Evolutionary conservation across 2,329 filamentous ascomycete species (phyloP).

Genomic region (Aspergillus fumigatus): DNA sequence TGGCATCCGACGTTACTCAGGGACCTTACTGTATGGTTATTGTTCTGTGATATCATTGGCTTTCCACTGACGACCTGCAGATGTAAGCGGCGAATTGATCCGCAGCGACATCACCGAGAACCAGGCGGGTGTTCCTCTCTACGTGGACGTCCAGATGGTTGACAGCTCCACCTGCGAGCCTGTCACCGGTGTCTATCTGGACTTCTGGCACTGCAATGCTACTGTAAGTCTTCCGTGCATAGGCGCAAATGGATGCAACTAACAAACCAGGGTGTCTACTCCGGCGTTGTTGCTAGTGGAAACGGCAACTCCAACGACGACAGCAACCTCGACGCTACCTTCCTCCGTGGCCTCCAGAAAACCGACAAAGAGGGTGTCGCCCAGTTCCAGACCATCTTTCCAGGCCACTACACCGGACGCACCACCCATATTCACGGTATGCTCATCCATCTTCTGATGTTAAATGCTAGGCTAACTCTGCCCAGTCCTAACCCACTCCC

Average conservation of each 20-base stretch:
- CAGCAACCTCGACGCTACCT: constrained; percentile 40
- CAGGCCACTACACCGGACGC: constrained; percentile 43
- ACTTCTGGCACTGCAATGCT: constrained; percentile 41
- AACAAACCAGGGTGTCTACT: constrained; percentile 33
- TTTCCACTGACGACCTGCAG: constrained; percentile 5
- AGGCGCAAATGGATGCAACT: neutral
- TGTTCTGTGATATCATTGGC: neutral
- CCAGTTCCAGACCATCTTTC: constrained; percentile 42
- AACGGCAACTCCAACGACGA: constrained; percentile 37
- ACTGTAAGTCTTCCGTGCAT: constrained; percentile 20
- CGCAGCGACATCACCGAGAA: constrained; percentile 31
- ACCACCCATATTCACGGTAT: constrained; percentile 34
- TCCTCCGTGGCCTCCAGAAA: constrained; percentile 43
- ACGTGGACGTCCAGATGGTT: constrained; percentile 39
- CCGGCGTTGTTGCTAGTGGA: constrained; percentile 32
- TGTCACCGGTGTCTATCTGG: constrained; percentile 30
- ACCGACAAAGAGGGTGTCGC: constrained; percentile 41
- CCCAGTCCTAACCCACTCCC: constrained; percentile 29
- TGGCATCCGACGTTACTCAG: constrained; percentile 51
- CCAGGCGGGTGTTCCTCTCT: constrained; percentile 36
- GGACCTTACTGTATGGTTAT: constrained; percentile 47
- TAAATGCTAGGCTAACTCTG: neutral
- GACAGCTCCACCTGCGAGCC: constrained; percentile 41
- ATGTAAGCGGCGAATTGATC: constrained; percentile 36
- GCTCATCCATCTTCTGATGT: neutral